These are phyloP conservation scores for Heritiera littoralis DNA, from an alignment of 345 rosid species.

Conservation along the genomic window DNA sequence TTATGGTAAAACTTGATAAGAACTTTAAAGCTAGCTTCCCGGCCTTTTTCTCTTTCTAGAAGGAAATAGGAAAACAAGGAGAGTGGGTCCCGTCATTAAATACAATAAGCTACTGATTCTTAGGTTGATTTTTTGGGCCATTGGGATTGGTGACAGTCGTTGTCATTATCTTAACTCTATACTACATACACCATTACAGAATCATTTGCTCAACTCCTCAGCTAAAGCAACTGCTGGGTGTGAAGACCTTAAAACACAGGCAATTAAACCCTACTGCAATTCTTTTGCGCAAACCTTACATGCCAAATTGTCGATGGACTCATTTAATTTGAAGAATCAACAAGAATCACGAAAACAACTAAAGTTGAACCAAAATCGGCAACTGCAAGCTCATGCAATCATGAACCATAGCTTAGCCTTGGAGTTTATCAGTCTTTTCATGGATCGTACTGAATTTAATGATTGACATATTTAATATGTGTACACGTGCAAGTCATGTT, in stretches of 20 bases:
- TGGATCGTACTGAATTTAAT: too few relatives aligned
- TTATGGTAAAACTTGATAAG: neutral
- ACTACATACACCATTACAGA: neutral
- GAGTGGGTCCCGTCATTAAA: neutral
- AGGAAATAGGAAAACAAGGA: neutral
- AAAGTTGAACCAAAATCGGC: neutral
- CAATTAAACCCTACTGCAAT: neutral
- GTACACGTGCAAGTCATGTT: too few relatives aligned
- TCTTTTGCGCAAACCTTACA: neutral
- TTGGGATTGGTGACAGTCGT: neutral
- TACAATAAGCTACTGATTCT: neutral
- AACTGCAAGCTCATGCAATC: neutral
- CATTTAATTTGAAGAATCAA: neutral
- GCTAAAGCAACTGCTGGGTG: neutral
- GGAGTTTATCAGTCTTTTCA: neutral
- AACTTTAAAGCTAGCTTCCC: neutral
- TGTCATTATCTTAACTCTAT: neutral
- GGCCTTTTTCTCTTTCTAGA: neutral
- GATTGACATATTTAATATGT: too few relatives aligned
- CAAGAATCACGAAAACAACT: neutral
- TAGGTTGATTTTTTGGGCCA: neutral
- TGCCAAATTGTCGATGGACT: neutral
- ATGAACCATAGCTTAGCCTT: too few relatives aligned
- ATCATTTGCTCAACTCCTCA: neutral
- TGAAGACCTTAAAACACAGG: neutral